A percentile compares a stretch with the other conserved stretches of the same genome.
Evolutionary conservation across 1,284 basidiomycete species (phyloP).

Genomic region (Ceratobasidium sp.): DNA sequence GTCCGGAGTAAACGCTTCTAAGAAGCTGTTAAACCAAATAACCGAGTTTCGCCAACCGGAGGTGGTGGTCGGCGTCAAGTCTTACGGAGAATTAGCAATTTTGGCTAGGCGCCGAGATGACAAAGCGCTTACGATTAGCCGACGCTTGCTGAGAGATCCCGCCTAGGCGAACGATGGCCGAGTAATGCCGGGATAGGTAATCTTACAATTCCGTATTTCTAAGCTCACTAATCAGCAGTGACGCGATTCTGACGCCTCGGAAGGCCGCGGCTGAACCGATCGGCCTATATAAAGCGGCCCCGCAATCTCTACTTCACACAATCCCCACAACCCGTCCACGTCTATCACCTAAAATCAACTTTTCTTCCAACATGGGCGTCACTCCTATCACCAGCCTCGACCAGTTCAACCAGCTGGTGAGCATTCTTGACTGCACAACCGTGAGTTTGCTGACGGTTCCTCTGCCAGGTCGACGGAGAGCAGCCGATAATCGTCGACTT

Average conservation of each 20-base stretch:
- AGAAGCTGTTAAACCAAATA: constrained; percentile 8
- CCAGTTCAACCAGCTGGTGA: constrained; percentile 14
- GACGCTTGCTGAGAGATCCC: background rate
- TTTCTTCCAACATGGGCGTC: constrained; percentile 15
- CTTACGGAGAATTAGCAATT: constrained; percentile 2
- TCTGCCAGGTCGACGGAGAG: background rate
- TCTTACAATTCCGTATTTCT: background rate
- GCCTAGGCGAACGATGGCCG: background rate
- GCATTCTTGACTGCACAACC: background rate
- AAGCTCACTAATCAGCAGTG: background rate
- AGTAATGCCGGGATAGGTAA: background rate
- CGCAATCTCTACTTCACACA: background rate
- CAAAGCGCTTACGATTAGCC: background rate
- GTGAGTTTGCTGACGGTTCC: background rate
- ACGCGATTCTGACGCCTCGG: constrained; percentile 22
- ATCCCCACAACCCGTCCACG: background rate
- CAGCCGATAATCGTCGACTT: background rate
- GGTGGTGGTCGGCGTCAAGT: background rate
- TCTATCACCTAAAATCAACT: background rate
- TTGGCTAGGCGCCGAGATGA: background rate
- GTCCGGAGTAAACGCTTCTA: constrained; percentile 5
- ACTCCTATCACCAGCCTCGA: constrained; percentile 7
- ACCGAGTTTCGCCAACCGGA: background rate
- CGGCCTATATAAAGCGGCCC: background rate
- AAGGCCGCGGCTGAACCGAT: background rate